Evolutionary conservation across 805 yeast species (phyloP), one percentile per base, ranked within the genome.

Genomic region (Saccharomyces paradoxus): DNA sequence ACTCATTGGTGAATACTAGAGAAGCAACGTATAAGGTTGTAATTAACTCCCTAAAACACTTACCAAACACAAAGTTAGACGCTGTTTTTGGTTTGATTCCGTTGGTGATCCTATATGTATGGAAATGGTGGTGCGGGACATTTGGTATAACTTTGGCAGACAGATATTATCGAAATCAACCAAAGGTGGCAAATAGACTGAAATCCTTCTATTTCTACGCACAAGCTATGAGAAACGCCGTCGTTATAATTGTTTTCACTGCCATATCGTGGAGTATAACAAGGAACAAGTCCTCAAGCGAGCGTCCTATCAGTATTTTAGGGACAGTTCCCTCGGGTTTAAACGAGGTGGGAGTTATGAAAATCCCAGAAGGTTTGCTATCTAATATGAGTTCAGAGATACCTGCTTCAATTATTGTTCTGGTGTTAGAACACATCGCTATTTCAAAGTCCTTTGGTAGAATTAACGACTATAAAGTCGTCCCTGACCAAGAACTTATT

Each of bases 401-500:
- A 50, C 97, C 97, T 6, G 94, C 91, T 50, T 86, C 96, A n/a
- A 80, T 84, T 22, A 86, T 91, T 61, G 83, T 91, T 57, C 77
- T 91, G 63, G 79, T 91, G 59, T 77, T 91, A 62, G 97, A 91
- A 71, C 97, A 91, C 70, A 91, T 91, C 67, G 90, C 97, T 52
- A 91, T 91, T 63, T 78, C 97, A 52, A 91, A 90, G 71, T 89
- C 97, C 1, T 91, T 91, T 66, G 97, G 97, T 53, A 81, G 97
- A 72, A 75, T 90, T 60, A 90, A 91, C 67, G 96, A 89, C 68
- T 91, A 91, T 73, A 89, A 88, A 63, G 85, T 91, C 63, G 81
- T 84, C 56, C 96, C 97, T 50, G 92, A 91, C 72, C 97, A 91
- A 76, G 97, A 91, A 71, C 79, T 91, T 53, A 80, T 91, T 65